Percentiles rank a stretch among this genome's conserved stretches.
These are phyloP conservation scores for Aquilaria malaccensis DNA, from an alignment of 345 rosid species.

Conservation along the genomic window DNA sequence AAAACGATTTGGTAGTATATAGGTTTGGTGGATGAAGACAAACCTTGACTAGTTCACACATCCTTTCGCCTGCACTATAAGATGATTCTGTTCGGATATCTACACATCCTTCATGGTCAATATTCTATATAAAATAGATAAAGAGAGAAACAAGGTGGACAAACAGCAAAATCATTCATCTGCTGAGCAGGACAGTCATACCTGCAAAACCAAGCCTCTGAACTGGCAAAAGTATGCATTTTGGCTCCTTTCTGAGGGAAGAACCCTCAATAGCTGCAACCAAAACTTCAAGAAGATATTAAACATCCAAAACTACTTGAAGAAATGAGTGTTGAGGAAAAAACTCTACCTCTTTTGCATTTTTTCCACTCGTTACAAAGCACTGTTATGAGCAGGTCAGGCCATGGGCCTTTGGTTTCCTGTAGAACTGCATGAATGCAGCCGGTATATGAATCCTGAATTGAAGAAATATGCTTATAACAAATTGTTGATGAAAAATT, in stretches of 20 bases:
- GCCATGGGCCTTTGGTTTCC: constrained; percentile 80
- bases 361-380: constrained; percentile 87
- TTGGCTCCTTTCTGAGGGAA: constrained; percentile 74
- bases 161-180: neutral
- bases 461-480: constrained; percentile 6
- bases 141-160: neutral
- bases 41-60: constrained; percentile 89
- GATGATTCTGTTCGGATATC: constrained; percentile 64
- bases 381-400: constrained; percentile 66
- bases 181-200: constrained; percentile 17
- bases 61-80: constrained; percentile 59
- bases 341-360: constrained; percentile 76
- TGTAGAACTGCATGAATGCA: constrained; percentile 36
- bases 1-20: no score
- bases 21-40: constrained; percentile 12
- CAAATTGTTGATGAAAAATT: neutral
- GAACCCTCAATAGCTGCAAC: constrained; percentile 84
- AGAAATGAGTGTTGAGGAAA: constrained; percentile 10
- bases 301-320: constrained; percentile 11
- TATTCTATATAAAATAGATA: constrained; percentile 5
- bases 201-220: constrained; percentile 51
- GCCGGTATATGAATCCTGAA: constrained; percentile 66
- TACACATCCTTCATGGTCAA: constrained; percentile 17
- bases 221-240: constrained; percentile 57
- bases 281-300: constrained; percentile 14